phyloP scores from a whole-genome alignment of 2,329 filamentous ascomycete genomes.

The Bisporella sp. region DNA sequence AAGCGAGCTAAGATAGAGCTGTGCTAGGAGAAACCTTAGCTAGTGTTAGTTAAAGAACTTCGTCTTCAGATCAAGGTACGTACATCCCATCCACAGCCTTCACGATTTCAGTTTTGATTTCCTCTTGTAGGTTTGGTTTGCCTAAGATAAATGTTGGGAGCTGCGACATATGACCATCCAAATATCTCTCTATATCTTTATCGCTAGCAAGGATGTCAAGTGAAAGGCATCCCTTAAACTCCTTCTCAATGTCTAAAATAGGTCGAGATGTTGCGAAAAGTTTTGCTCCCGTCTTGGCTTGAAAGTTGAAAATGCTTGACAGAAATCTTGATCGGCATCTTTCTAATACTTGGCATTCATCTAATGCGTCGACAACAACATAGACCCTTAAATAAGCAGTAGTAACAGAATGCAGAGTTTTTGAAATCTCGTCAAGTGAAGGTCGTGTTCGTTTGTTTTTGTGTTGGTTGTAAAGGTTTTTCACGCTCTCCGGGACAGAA shows the following conservation, averaged over 20 bases:
- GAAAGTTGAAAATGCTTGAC: constrained; percentile 17
- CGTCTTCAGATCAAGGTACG: constrained; percentile 3
- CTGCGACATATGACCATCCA: constrained; percentile 16
- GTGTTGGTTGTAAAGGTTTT: neutral
- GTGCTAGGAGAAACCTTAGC: constrained; percentile 18
- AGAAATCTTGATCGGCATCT: constrained; percentile 19
- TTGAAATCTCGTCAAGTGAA: constrained; percentile 13
- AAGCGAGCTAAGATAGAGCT: constrained; percentile 28
- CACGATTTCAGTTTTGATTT: constrained; percentile 15
- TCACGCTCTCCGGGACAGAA: neutral
- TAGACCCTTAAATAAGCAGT: constrained; percentile 12
- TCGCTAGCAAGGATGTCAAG: constrained; percentile 26
- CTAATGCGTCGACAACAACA: neutral
- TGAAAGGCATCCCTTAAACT: constrained; percentile 10
- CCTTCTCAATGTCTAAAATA: constrained; percentile 17
- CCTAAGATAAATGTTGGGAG: constrained; percentile 12
- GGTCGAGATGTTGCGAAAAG: constrained; percentile 28
- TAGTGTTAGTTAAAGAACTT: neutral
- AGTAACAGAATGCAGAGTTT: constrained; percentile 14
- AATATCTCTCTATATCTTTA: constrained; percentile 24
- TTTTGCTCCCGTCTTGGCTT: constrained; percentile 11
- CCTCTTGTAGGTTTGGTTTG: constrained; percentile 13
- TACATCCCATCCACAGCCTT: constrained; percentile 25
- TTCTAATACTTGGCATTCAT: constrained; percentile 2
- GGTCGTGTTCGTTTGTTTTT: neutral